These are phyloP conservation scores for Xylaria curta DNA, from an alignment of 495 filamentous ascomycete genomes.

Conservation along the genomic window DNA sequence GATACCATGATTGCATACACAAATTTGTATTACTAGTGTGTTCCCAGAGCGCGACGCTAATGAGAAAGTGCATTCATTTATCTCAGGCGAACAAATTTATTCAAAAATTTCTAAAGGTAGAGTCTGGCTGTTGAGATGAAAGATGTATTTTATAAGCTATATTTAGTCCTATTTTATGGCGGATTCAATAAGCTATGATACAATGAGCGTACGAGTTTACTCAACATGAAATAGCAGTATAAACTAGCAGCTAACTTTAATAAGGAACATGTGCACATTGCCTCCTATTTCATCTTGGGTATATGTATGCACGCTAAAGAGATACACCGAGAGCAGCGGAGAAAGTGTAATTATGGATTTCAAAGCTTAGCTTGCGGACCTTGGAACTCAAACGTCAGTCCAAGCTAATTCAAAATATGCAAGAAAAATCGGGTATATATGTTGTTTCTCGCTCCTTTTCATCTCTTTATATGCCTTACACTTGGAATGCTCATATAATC, in stretches of 20 bases:
- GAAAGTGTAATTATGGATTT: not conserved
- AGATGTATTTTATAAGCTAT: not conserved
- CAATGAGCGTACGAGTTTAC: not conserved
- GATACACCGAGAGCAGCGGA: not conserved
- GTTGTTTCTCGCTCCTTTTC: not conserved
- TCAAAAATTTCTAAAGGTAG: not conserved
- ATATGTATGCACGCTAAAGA: not conserved
- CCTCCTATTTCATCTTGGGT: not conserved
- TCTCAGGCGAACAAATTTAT: not conserved
- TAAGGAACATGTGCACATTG: not conserved
- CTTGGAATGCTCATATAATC: too few species aligned
- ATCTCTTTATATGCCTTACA: not conserved
- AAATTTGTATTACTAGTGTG: not conserved
- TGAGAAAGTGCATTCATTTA: not conserved
- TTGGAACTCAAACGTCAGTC: slow-evolving; percentile 18
- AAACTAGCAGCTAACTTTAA: too few species aligned
- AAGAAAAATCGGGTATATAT: slow-evolving; percentile 16
- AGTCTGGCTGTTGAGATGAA: not conserved
- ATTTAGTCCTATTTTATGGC: not conserved
- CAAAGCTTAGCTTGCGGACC: slow-evolving; percentile 8
- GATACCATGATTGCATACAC: slow-evolving; percentile 18
- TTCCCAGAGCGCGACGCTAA: not conserved
- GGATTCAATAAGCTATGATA: not conserved
- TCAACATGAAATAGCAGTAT: not conserved
- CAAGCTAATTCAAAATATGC: not conserved